A percentile compares a stretch with the other conserved stretches of the same genome.
phyloP scores from a whole-genome alignment of 495 filamentous ascomycete species.

The Platismatia glauca region DNA sequence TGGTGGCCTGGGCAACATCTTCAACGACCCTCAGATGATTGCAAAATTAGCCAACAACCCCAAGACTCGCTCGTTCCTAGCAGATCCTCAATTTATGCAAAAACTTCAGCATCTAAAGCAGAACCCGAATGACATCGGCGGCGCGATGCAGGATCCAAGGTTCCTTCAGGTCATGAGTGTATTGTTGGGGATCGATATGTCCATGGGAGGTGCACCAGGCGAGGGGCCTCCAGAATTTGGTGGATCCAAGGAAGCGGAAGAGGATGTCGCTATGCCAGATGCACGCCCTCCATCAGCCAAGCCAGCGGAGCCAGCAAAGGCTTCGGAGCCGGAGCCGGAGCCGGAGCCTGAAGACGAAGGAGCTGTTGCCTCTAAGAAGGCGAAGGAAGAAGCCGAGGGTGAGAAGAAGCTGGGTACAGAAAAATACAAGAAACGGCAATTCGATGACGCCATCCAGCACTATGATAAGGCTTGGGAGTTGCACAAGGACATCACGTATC shows the following conservation, averaged over 20 bases:
- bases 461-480: slow-evolving; percentile 93
- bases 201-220: slow-evolving; percentile 55
- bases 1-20: slow-evolving; percentile 77
- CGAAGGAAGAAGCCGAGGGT: slow-evolving; percentile 84
- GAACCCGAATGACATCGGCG: slow-evolving; percentile 71
- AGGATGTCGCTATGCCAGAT: slow-evolving; percentile 76
- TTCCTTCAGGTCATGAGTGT: slow-evolving; percentile 94
- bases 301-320: slow-evolving; percentile 41
- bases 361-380: slow-evolving; percentile 69
- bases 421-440: slow-evolving; percentile 94
- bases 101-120: slow-evolving; percentile 73
- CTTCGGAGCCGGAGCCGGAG: slow-evolving; percentile 52
- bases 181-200: slow-evolving; percentile 88
- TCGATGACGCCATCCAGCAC: slow-evolving; percentile 89
- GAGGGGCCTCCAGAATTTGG: slow-evolving; percentile 31
- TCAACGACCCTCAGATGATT: slow-evolving; percentile 82
- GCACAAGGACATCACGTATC: slow-evolving; percentile 91
- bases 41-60: slow-evolving; percentile 89
- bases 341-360: slow-evolving; percentile 71
- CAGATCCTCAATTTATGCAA: slow-evolving; percentile 77
- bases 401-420: slow-evolving; percentile 93
- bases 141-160: slow-evolving; percentile 77
- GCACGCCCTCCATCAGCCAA: slow-evolving; percentile 42
- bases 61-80: slow-evolving; percentile 79
- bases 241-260: slow-evolving; percentile 48